Base-by-base conservation (phyloP, 1,284 basidiomycete genomes). In the Inonotus hispidus region DNA sequence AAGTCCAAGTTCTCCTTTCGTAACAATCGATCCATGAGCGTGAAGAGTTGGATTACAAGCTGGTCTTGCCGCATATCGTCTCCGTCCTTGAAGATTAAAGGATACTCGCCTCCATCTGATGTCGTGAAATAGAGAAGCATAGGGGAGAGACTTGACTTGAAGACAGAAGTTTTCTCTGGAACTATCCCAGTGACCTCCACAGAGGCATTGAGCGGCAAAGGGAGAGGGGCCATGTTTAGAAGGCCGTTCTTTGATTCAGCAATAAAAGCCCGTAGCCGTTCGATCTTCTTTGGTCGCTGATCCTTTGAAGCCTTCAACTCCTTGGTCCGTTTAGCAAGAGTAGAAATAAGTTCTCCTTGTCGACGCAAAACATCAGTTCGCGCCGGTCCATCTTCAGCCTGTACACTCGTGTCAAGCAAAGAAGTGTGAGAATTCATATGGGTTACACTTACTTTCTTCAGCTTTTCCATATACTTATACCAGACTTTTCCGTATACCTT, bases 31-130 rank as follows among this genome's bases (percentile, higher is more conserved):
- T 99, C 95, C 97, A 99, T 99, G 27, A 99, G 83, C 3, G 94
- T 97, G 74, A 99, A 96, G 8, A 99, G 81, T 72, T 99, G 96
- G 58, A 98, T 92, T 25, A 98, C 95, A 35, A 98, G 84, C 73
- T 98, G 96, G 71, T 98, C 96, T 72, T 99, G 97, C 21, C 96
- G 87, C 79, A 99, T 87, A 71, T 99, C 97, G 71, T 99, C 97
- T 5, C 97, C 97, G 67, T 98, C 95, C 74, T 99, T 99, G 81
- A 98, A 98, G 65, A 99, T 99, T 54, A 98, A 82, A 0, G 95
- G 91, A 72, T 92, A 99, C 70, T 94, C 89, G 38, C 80, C 79
- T 5, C 87, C 83, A 65, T 88, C 82, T 45, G 84, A 75, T 64
- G 89, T 89, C 69, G 93, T 87, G 71, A 98, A 96, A 74, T 92